A percentile compares a stretch with the other conserved stretches of the same genome.
phyloP scores from a whole-genome alignment of 805 yeast genomes.

The Metschnikowia borealis region DNA sequence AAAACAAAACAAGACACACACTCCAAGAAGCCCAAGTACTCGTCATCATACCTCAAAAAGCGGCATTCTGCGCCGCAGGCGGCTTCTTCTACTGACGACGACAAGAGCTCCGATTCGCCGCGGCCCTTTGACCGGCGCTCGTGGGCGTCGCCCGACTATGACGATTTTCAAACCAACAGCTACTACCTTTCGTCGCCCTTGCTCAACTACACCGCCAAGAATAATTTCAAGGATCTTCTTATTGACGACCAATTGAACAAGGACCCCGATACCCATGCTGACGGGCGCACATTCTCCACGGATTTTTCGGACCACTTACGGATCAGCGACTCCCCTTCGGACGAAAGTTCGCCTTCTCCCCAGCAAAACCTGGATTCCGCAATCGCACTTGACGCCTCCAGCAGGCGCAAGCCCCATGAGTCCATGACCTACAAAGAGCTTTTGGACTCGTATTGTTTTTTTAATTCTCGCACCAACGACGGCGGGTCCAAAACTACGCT shows the following conservation, averaged over 20 bases:
- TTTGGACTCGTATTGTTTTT: slow-evolving; percentile 60
- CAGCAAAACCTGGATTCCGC: neutral
- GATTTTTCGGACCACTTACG: neutral
- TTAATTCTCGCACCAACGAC: slow-evolving; percentile 23
- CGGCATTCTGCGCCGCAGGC: slow-evolving; percentile 23
- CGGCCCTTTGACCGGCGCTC: neutral
- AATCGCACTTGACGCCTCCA: neutral
- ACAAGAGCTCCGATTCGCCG: neutral
- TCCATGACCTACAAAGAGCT: slow-evolving; percentile 55
- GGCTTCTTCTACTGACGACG: neutral
- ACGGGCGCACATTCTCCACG: neutral
- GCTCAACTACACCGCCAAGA: slow-evolving; percentile 19
- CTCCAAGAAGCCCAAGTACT: slow-evolving; percentile 32
- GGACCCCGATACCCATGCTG: neutral
- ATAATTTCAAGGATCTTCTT: slow-evolving; percentile 4
- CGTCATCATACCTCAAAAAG: slow-evolving; percentile 34
- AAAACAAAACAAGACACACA: slow-evolving; percentile 14
- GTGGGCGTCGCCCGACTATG: slow-evolving; percentile 4
- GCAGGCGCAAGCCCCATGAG: slow-evolving; percentile 23
- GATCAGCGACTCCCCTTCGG: neutral
- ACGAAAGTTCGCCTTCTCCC: slow-evolving; percentile 1
- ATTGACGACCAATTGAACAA: slow-evolving; percentile 1
- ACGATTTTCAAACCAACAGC: slow-evolving; percentile 33
- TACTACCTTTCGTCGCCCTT: slow-evolving; percentile 37
- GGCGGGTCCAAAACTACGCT: slow-evolving; percentile 16